phyloP scores from a whole-genome alignment of 2,329 filamentous ascomycete species.

The Diaporthe ilicicola region DNA sequence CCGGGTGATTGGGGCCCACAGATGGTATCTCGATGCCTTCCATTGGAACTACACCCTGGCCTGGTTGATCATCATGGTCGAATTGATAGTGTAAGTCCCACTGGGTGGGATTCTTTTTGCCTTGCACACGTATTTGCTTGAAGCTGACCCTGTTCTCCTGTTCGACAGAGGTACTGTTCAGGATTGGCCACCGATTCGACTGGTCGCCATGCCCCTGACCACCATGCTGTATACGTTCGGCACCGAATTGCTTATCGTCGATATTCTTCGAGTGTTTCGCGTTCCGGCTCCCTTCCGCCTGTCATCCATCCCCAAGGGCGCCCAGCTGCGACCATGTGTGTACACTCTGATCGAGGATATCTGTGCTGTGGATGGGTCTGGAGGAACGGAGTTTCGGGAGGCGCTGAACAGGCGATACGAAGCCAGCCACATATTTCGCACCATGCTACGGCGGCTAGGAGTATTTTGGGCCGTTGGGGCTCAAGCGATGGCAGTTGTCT shows the following conservation, averaged over 20 bases:
- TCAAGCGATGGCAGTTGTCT: constrained; percentile 35
- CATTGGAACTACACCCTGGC: constrained; percentile 64
- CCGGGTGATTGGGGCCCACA: constrained; percentile 48
- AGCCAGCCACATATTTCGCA: constrained; percentile 61
- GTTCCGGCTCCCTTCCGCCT: constrained; percentile 66
- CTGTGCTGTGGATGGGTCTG: constrained; percentile 71
- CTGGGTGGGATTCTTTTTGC: too few relatives aligned
- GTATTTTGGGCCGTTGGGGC: constrained; percentile 65
- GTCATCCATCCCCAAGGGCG: constrained; percentile 69
- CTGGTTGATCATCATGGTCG: constrained; percentile 65
- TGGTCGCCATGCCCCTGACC: constrained; percentile 60
- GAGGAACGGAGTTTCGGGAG: constrained; percentile 61
- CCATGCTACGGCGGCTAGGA: constrained; percentile 62
- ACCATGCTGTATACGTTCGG: constrained; percentile 59
- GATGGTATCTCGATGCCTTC: constrained; percentile 60
- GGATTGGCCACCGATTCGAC: constrained; percentile 56
- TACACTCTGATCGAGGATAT: constrained; percentile 75
- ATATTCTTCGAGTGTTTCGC: constrained; percentile 45
- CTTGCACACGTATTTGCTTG: not conserved
- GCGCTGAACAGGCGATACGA: constrained; percentile 60
- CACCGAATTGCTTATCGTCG: constrained; percentile 50
- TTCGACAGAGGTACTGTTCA: constrained; percentile 44
- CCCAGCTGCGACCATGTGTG: constrained; percentile 64
- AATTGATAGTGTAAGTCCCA: constrained; percentile 55
- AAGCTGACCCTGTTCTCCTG: not conserved